A percentile compares a stretch with the other conserved stretches of the same genome.
phyloP scores from a whole-genome alignment of 1,284 basidiomycete species.

The Grifola frondosa region DNA sequence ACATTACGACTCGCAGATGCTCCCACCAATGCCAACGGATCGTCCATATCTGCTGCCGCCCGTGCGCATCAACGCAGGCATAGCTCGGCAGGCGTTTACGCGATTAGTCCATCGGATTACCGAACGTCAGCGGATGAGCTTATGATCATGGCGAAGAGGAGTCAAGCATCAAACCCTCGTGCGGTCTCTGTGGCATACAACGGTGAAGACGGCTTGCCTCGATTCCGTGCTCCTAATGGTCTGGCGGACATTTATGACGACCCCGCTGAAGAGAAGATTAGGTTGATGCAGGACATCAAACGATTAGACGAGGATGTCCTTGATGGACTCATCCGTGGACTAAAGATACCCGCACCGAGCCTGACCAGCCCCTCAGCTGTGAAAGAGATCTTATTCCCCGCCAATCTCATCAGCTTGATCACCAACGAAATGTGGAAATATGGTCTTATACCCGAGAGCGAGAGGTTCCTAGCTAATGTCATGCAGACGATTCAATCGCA shows the following conservation, averaged over 20 bases:
- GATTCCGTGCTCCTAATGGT: constrained; percentile 69
- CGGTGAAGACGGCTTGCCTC: constrained; percentile 70
- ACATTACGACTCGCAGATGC: constrained; percentile 55
- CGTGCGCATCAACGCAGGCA: constrained; percentile 78
- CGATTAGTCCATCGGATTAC: constrained; percentile 56
- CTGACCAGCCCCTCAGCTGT: constrained; percentile 89
- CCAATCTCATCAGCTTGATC: constrained; percentile 96
- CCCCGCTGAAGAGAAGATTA: constrained; percentile 92
- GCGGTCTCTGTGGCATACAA: constrained; percentile 92
- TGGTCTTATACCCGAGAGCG: constrained; percentile 94
- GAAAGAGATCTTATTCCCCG: constrained; percentile 99
- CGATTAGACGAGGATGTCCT: constrained; percentile 94
- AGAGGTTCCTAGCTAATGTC: constrained; percentile 96
- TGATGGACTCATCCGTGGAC: constrained; percentile 84
- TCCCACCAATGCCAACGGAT: constrained; percentile 25
- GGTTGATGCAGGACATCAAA: constrained; percentile 89
- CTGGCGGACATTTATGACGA: constrained; percentile 81
- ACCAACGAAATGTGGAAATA: constrained; percentile 99
- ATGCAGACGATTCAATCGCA: constrained; percentile 98
- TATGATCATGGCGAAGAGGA: constrained; percentile 76
- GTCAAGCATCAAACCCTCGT: constrained; percentile 75
- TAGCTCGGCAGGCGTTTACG: constrained; percentile 81
- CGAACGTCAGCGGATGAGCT: constrained; percentile 78
- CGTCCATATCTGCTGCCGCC: constrained; percentile 26
- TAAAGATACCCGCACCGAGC: constrained; percentile 93